These are phyloP conservation scores for Podila epicladia DNA, from an alignment of 192 early-diverging fungal species.

Conservation along the genomic window DNA sequence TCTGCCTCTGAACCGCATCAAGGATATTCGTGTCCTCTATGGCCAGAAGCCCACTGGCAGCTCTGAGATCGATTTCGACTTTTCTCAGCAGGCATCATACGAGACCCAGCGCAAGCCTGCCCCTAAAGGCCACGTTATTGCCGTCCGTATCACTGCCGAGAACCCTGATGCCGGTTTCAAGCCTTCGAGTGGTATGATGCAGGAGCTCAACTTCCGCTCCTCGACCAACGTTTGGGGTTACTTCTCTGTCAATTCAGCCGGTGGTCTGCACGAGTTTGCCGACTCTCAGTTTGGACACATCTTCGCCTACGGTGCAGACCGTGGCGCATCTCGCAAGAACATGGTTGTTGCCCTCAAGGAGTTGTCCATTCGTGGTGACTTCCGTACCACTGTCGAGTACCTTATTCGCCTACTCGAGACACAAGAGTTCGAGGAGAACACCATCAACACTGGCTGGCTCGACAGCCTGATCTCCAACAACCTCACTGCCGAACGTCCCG, in stretches of 20 bases:
- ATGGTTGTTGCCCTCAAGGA: constrained; percentile 98
- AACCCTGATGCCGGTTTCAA: constrained; percentile 99
- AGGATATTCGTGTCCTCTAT: constrained; percentile 96
- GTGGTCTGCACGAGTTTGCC: constrained; percentile 99
- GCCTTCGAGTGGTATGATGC: constrained; percentile 95
- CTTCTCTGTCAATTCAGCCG: constrained; percentile 94
- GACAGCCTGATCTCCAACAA: constrained; percentile 92
- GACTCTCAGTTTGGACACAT: constrained; percentile 99
- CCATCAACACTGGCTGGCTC: constrained; percentile 95
- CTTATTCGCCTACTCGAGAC: constrained; percentile 93
- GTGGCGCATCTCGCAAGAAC: constrained; percentile 93
- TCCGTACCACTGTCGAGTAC: constrained; percentile 98
- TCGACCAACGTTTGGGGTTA: constrained; percentile 99
- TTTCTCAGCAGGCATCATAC: constrained; percentile 75
- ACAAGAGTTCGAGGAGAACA: constrained; percentile 88
- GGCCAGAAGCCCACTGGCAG: constrained; percentile 88
- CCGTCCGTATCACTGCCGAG: constrained; percentile 97
- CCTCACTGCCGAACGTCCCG: constrained; percentile 90
- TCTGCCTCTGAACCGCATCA: constrained; percentile 94
- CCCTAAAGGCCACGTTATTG: constrained; percentile 98
- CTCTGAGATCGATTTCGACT: constrained; percentile 95
- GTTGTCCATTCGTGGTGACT: constrained; percentile 97
- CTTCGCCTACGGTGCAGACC: constrained; percentile 95
- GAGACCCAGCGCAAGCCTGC: constrained; percentile 91
- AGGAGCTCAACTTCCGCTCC: constrained; percentile 96